Evolutionary conservation across 257 asterid genomes (phyloP), one percentile per base, ranked within the genome.

Genomic region (Petrea volubilis): DNA sequence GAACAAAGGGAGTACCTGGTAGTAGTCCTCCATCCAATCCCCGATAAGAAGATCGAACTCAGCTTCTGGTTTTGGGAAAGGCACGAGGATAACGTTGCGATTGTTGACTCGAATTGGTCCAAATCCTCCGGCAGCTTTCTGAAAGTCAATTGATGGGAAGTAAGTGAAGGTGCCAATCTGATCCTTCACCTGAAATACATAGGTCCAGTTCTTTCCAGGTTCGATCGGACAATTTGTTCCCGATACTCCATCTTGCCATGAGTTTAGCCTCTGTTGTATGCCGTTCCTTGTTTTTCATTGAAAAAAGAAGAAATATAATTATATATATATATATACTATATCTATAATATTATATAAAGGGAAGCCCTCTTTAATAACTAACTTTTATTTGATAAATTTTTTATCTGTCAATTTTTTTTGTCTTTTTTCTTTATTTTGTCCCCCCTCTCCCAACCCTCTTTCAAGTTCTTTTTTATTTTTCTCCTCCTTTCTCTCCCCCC

Each of bases 181-280:
- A 21, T 90, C 94, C 69, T 87, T 87, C 21, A 73, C 57, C 68
- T 80, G 82, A 38, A 90, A 87, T 4, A 46, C 81, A 24, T 82
- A 85, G 3, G 96, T 85, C 96, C 94, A 87, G 69, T 90, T 87
- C 17, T 29, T 76, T 27, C 87, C 87, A 0, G 92, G 77, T 28
- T 81, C 75, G 17, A 90, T 84, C 1, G 92, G 89, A 33, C 92
- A 90, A 36, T 90, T 90, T 0, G 96, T 87, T 7, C 96, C 92
- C 0, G 89, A 85, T 3, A 90, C 94, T 60, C 96, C 92, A 43
- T 85, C 94, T 73, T 87, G 89, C 96, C 96, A 90, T 31, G 94
- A 90, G 49, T 90, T 87, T 7, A 87, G 70, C 81, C 96, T 78
- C 70, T 89, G 94, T 47, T 89, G 86, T 28, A 89, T 83, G 0